Conservation (phyloP, 331 rosid species). For the Pyrus hybrid region DNA sequence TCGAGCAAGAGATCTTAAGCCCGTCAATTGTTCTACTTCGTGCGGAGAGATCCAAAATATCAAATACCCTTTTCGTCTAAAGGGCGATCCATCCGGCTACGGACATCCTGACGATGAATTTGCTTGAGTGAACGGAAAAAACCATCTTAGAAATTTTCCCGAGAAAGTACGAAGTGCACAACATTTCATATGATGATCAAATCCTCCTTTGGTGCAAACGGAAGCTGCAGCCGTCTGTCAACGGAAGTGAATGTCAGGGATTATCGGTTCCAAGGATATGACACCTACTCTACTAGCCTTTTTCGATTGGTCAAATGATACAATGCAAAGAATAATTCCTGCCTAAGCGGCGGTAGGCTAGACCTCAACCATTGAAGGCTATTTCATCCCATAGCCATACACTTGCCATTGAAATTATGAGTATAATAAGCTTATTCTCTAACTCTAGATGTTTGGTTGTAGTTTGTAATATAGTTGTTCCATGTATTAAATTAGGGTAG, state of each 20-base stretch:
- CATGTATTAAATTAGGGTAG: not conserved
- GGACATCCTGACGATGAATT: constrained; percentile 12
- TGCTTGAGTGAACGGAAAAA: not conserved
- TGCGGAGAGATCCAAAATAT: constrained; percentile 3
- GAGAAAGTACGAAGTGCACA: constrained; percentile 4
- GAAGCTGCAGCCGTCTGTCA: constrained; percentile 5
- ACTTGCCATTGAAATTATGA: too few relatives aligned
- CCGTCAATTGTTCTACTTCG: not conserved
- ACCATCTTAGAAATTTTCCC: constrained; percentile 4
- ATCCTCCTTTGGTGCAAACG: constrained; percentile 1
- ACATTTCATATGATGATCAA: not conserved
- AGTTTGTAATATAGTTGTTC: not conserved
- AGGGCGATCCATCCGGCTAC: constrained; percentile 2
- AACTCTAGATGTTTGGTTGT: not conserved
- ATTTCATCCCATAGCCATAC: too few relatives aligned
- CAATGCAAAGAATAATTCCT: too few relatives aligned
- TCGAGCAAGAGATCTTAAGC: not conserved
- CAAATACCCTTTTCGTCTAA: constrained; percentile 7
- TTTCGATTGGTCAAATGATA: not conserved
- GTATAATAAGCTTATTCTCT: not conserved
- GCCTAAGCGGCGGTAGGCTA: too few relatives aligned
- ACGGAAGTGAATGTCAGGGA: not conserved
- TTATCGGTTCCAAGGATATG: not conserved
- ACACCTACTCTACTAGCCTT: not conserved
- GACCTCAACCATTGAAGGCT: too few relatives aligned